Conservation (phyloP, 2,329 filamentous ascomycete genomes). For the Aspergillus sp. region DNA sequence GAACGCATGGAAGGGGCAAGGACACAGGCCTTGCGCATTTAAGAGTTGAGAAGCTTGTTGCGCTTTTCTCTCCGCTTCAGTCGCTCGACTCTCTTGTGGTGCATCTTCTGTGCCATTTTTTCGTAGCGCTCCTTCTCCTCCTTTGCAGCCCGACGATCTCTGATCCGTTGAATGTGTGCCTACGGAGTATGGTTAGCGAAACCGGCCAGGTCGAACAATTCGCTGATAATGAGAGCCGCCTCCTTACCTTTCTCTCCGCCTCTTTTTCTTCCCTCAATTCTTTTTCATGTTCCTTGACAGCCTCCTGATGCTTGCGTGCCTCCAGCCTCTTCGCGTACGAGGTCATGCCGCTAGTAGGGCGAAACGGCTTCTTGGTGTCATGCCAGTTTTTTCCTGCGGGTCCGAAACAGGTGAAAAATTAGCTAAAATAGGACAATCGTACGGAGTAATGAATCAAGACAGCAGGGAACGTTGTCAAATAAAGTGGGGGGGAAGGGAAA, state of each 20-base stretch:
- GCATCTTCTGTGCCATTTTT: conserved; percentile 97
- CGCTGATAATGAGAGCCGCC: background rate
- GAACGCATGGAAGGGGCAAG: background rate
- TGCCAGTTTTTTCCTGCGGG: conserved; percentile 91
- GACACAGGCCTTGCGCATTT: conserved; percentile 12
- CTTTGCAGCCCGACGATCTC: conserved; percentile 82
- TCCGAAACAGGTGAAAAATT: conserved; percentile 18
- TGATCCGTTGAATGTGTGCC: conserved; percentile 75
- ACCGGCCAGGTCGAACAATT: background rate
- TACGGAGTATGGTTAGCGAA: conserved; percentile 37
- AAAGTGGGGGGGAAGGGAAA: conserved; percentile 6
- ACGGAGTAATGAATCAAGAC: conserved; percentile 7
- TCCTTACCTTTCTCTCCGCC: conserved; percentile 72
- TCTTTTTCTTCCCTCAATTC: conserved; percentile 97
- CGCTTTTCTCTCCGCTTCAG: conserved; percentile 95
- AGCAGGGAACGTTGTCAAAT: conserved; percentile 7
- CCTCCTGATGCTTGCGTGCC: conserved; percentile 65
- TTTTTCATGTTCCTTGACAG: conserved; percentile 90
- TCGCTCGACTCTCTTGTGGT: conserved; percentile 88
- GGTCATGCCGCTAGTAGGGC: conserved; percentile 73
- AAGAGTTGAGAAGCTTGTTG: conserved; percentile 55
- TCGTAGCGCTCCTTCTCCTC: conserved; percentile 91
- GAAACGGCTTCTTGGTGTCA: conserved; percentile 76
- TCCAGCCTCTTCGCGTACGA: conserved; percentile 76
- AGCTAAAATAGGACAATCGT: conserved; percentile 7